Conservation (phyloP, 352 stramenopile species). For the Hyaloperonospora brassicae region DNA sequence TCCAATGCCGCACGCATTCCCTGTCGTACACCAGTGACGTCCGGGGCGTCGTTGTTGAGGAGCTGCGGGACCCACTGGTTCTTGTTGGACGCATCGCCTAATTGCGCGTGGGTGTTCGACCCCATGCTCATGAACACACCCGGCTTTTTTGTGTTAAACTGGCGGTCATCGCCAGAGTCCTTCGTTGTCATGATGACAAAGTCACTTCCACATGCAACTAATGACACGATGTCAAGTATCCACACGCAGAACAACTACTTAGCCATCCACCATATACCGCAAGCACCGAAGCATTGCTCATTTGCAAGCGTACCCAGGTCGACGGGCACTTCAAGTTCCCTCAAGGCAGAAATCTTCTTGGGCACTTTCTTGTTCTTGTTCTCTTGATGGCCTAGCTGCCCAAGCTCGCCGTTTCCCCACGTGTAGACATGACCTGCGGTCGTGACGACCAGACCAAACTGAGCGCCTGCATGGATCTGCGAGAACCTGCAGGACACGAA, state of each 20-base stretch:
- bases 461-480: slow-evolving; percentile 42
- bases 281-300: background rate
- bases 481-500: slow-evolving; percentile 34
- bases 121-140: slow-evolving; percentile 80
- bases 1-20: background rate
- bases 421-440: slow-evolving; percentile 66
- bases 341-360: slow-evolving; percentile 79
- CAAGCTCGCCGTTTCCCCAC: slow-evolving; percentile 69
- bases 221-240: slow-evolving; percentile 2
- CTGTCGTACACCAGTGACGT: slow-evolving; percentile 42
- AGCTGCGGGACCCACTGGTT: slow-evolving; percentile 80
- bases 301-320: slow-evolving; percentile 34
- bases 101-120: slow-evolving; percentile 57
- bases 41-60: slow-evolving; percentile 59
- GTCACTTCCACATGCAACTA: slow-evolving; percentile 51
- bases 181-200: slow-evolving; percentile 70
- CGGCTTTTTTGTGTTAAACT: slow-evolving; percentile 70
- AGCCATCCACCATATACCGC: background rate
- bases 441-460: slow-evolving; percentile 55
- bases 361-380: slow-evolving; percentile 82
- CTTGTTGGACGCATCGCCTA: slow-evolving; percentile 57
- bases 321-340: slow-evolving; percentile 68
- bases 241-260: slow-evolving; percentile 5
- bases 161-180: slow-evolving; percentile 52
- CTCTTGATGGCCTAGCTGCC: slow-evolving; percentile 74